Evolutionary conservation across 2,329 filamentous ascomycete species (phyloP).

Genomic region (Mycosphaerella sp.): DNA sequence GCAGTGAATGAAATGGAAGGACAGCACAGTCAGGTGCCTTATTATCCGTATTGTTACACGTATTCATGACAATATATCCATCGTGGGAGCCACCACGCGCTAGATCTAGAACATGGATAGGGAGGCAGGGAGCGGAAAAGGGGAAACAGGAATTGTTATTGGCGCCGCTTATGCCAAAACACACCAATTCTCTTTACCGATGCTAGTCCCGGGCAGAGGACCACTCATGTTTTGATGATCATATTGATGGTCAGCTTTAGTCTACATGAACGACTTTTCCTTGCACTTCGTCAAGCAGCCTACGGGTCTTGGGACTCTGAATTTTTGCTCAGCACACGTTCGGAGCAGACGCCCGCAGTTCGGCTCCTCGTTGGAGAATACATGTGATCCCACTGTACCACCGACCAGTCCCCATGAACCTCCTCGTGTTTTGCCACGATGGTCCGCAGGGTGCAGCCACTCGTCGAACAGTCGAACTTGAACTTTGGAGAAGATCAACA

Average conservation of each 20-base stretch:
- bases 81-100: slow-evolving; percentile 5
- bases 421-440: no score
- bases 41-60: background rate
- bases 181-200: slow-evolving; percentile 3
- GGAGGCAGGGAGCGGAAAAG: slow-evolving; percentile 1
- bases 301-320: background rate
- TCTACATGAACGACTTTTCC: background rate
- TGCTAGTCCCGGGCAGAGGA: background rate
- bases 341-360: slow-evolving; percentile 9
- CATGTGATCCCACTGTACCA: background rate
- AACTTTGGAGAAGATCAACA: background rate
- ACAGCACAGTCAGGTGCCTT: no score
- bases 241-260: no score
- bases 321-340: slow-evolving; percentile 1
- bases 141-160: background rate
- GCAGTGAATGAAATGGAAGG: slow-evolving; percentile 10
- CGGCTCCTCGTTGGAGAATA: slow-evolving; percentile 2
- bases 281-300: background rate
- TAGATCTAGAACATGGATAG: background rate
- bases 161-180: background rate
- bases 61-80: slow-evolving; percentile 10
- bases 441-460: background rate
- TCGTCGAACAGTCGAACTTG: no score
- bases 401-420: no score
- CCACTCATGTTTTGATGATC: background rate